Percentiles rank a stretch among this genome's conserved stretches.
These are phyloP conservation scores for Aspergillus conjunctus DNA, from an alignment of 495 filamentous ascomycete genomes.

Conservation along the genomic window DNA sequence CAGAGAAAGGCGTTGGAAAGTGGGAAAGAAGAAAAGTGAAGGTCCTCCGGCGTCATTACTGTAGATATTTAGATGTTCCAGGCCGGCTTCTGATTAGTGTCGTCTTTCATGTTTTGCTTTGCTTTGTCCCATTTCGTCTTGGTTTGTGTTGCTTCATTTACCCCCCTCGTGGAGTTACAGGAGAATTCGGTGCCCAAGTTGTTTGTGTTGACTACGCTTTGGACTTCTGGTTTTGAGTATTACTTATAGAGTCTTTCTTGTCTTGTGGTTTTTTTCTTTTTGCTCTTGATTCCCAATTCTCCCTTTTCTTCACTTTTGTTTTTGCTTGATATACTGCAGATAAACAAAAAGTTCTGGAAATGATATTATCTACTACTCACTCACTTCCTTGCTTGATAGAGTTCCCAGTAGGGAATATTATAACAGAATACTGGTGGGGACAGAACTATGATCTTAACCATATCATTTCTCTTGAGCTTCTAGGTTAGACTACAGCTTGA, in stretches of 20 bases:
- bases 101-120: conserved; percentile 4
- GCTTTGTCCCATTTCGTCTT: not conserved
- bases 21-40: conserved; percentile 21
- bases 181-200: conserved; percentile 8
- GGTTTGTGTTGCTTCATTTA: conserved; percentile 1
- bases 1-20: not conserved
- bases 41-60: conserved; percentile 33
- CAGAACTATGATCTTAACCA: too few species aligned
- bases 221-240: conserved; percentile 18
- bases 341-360: conserved; percentile 22
- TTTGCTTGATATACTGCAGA: conserved; percentile 15
- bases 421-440: too few species aligned
- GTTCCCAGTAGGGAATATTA: too few species aligned
- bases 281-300: conserved; percentile 26
- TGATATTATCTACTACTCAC: not conserved
- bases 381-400: too few species aligned
- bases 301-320: conserved; percentile 1
- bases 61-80: conserved; percentile 34
- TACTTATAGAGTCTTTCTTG: conserved; percentile 34
- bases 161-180: conserved; percentile 15
- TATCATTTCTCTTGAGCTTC: too few species aligned
- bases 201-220: conserved; percentile 16
- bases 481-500: too few species aligned
- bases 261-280: conserved; percentile 1
- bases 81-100: conserved; percentile 13